Base-by-base conservation (phyloP, 139 green algal species). In the Chlorella sorokiniana region DNA sequence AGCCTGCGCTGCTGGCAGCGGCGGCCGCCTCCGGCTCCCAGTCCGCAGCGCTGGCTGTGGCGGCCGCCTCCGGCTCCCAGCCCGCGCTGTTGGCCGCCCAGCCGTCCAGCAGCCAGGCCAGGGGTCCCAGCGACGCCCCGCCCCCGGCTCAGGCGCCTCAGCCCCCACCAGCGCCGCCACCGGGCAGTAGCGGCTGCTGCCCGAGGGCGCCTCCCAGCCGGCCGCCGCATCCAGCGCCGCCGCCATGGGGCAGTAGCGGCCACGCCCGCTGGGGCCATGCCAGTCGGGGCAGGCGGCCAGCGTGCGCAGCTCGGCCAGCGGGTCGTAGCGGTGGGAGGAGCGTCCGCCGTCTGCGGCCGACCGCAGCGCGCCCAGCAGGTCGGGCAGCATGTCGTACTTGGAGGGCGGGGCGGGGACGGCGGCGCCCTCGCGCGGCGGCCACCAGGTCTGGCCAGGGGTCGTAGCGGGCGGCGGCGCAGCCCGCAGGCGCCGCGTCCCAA, bases 81-180 rank as follows among this genome's bases (percentile, higher is more conserved):
- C 20, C 22, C 29, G 37, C 14, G 33, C 64, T 42, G 64, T 48
- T 27, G 20, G 18, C 64, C 35, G 37, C 64, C 64, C 64, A 71
- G 64, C 64, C 64, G 38, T 71, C 64, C 5, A 71, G 64, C 64
- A 71, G 64, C 64, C 64, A 71, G 37, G 64, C 35, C 37, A 71
- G 2, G 64, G 64, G 37, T 71, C 64, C 59, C 59, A 65, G 35
- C 38, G 33, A 3, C 1, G 22, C 22, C n/a, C 40, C n/a, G 31
- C 61, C 29, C 4, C 2, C 7, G 61, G 37, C 64, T 45, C 62
- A 27, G 62, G 35, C 20, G 3, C 62, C 56, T 64, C 56, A 23
- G 59, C 59, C 6, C 4, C 33, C 59, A 65, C 27, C 59, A 61
- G 52, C 52, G 25, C 62, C 33, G 33, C 22, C 11, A 69, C 62